phyloP scores from a whole-genome alignment of 2,329 filamentous ascomycete species.

The Aspergillus caelatus region DNA sequence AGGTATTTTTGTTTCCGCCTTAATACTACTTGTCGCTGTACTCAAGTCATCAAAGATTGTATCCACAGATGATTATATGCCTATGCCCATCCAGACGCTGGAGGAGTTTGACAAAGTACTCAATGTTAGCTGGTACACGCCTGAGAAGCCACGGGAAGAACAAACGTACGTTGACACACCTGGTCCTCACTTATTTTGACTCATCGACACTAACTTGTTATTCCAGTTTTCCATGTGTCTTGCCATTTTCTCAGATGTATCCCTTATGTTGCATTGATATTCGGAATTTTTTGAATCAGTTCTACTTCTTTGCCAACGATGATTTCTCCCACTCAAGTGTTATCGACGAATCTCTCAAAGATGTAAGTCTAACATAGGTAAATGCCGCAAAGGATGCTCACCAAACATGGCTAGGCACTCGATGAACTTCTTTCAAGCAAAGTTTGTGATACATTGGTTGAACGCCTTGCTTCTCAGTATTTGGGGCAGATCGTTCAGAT shows the following conservation, averaged over 20 bases:
- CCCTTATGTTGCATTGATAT: constrained; percentile 98
- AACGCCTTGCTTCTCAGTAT: constrained; percentile 87
- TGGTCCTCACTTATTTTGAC: neutral
- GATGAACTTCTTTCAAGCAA: constrained; percentile 92
- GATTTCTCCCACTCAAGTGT: constrained; percentile 88
- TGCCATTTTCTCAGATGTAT: constrained; percentile 99
- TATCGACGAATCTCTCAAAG: constrained; percentile 87
- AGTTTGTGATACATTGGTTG: constrained; percentile 87
- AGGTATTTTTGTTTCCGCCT: constrained; percentile 55
- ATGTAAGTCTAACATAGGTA: constrained; percentile 52
- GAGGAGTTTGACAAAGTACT: constrained; percentile 96
- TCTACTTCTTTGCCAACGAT: constrained; percentile 96
- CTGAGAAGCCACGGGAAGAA: constrained; percentile 75
- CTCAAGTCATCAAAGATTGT: constrained; percentile 55
- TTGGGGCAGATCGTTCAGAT: constrained; percentile 98
- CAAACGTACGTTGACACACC: constrained; percentile 62
- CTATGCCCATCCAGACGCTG: constrained; percentile 88
- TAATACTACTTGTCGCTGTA: neutral
- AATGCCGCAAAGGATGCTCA: neutral
- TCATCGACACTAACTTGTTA: constrained; percentile 6
- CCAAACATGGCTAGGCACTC: constrained; percentile 63
- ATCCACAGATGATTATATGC: constrained; percentile 98
- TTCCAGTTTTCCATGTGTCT: constrained; percentile 81
- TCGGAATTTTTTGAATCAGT: constrained; percentile 94
- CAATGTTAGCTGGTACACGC: constrained; percentile 93